Evolutionary conservation across 352 stramenopile genomes (phyloP).

Genomic region (Phytophthora boehmeriae): DNA sequence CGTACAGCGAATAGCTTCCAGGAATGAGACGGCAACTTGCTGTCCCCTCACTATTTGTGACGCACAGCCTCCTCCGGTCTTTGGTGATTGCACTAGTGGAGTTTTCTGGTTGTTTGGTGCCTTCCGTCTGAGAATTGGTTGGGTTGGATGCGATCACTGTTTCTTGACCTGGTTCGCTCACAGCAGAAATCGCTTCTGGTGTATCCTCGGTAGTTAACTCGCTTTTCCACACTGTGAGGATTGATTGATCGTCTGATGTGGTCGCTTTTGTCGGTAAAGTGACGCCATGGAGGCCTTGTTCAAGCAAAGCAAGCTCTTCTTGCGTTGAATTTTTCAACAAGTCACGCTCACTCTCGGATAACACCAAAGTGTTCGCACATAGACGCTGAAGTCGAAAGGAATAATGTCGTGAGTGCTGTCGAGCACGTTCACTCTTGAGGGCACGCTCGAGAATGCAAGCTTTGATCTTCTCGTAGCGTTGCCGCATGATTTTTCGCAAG

Average conservation of each 20-base stretch:
- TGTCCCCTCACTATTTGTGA: constrained; percentile 46
- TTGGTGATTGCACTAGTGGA: constrained; percentile 24
- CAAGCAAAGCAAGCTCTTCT: constrained; percentile 33
- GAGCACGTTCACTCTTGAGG: constrained; percentile 60
- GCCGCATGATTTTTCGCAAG: constrained; percentile 52
- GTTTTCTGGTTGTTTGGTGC: constrained; percentile 8
- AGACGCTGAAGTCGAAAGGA: constrained; percentile 56
- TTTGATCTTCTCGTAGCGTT: constrained; percentile 51
- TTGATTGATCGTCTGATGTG: constrained; percentile 5
- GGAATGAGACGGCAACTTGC: constrained; percentile 48
- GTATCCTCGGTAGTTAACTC: constrained; percentile 13
- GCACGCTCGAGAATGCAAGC: constrained; percentile 46
- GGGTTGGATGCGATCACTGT: not conserved
- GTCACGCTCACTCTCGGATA: constrained; percentile 59
- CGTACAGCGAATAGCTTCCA: constrained; percentile 71
- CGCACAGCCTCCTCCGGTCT: constrained; percentile 31
- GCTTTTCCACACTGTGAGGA: constrained; percentile 13
- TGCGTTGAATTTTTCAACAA: constrained; percentile 47
- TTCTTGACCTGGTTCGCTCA: not conserved
- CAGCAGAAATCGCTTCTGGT: constrained; percentile 9
- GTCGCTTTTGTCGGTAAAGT: constrained; percentile 8
- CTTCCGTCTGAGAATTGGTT: constrained; percentile 6
- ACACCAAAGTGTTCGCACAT: constrained; percentile 33
- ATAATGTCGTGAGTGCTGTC: constrained; percentile 55
- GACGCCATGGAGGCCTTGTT: constrained; percentile 16